phyloP scores from a whole-genome alignment of 371 early-diverging fungal genomes.

The Sporodiniella umbellata region DNA sequence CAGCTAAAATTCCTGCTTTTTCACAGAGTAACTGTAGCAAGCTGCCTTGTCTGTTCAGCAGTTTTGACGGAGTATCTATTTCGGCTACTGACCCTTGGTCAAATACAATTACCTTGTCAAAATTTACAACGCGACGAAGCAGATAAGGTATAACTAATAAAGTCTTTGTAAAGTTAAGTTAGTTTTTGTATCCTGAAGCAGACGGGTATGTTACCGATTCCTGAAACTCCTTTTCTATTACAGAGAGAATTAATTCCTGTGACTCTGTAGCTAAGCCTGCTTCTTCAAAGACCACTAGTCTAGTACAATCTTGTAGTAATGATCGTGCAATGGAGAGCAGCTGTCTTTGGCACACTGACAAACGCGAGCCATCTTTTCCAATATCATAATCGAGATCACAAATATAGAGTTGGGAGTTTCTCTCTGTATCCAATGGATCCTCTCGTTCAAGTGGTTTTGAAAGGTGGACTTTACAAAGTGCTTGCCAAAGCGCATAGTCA shows the following conservation, averaged over 20 bases:
- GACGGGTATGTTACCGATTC: conserved; percentile 40
- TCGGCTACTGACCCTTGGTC: conserved; percentile 78
- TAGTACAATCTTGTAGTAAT: conserved; percentile 63
- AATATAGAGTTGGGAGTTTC: conserved; percentile 14
- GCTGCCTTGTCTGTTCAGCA: conserved; percentile 30
- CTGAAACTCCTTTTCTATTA: conserved; percentile 77
- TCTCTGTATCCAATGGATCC: neutral
- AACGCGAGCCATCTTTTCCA: conserved; percentile 59
- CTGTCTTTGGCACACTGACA: conserved; percentile 82
- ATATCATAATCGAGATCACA: conserved; percentile 58
- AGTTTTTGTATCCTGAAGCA: neutral
- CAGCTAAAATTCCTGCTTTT: conserved; percentile 25
- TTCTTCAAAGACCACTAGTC: conserved; percentile 81
- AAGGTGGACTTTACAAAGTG: conserved; percentile 66
- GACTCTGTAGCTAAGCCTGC: conserved; percentile 67
- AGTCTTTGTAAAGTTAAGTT: conserved; percentile 47
- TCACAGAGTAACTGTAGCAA: conserved; percentile 31
- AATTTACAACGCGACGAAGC: conserved; percentile 65
- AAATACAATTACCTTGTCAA: conserved; percentile 53
- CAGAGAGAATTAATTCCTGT: conserved; percentile 70
- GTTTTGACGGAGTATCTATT: conserved; percentile 61
- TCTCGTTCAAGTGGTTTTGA: conserved; percentile 23
- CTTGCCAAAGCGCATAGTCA: conserved; percentile 82
- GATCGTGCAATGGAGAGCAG: conserved; percentile 80
- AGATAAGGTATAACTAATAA: conserved; percentile 82